Base-by-base conservation (phyloP, 352 stramenopile genomes). In the Globisporangium mamillatum region DNA sequence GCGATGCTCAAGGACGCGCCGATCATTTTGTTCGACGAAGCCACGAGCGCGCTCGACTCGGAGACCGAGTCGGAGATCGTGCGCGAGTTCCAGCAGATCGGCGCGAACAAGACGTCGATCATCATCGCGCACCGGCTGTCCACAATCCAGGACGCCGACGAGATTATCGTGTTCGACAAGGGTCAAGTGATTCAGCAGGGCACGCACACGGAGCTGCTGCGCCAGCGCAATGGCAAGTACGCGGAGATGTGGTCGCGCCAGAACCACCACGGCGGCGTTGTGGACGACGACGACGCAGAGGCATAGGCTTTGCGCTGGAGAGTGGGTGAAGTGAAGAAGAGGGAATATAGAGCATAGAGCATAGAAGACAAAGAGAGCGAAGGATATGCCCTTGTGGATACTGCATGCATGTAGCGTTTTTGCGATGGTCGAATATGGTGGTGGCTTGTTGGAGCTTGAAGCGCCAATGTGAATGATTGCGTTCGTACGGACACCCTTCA, bases 1-100 rank as follows among this genome's bases (percentile, higher is more conserved):
- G 94, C 93, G 44, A 93, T 99, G 67, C 80, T 98, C 36, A 99
- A 98, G 75, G 80, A 97, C 64, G 79, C 94, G 41, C 84, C 83
- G 20, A 90, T 92, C 59, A 60, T 92, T 55, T 65, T 92, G 27
- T 91, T 89, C 56, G 84, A 92, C 65, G 84, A 92, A 60, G 84
- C 83, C 4, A 92, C 84, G 6, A 89, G 76, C 36, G 84, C 88
- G 6, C 75, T 95, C 8, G 88, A 95, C 75, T 92, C 87, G 59
- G 75, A 90, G 68, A 95, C 88, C 34, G 89, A 96, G 71, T 81
- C 74, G 4, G 76, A 88, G 67, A 94, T 96, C 60, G 84, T 96
- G 72, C 75, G 82, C 24, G 83, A 92, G 72, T 88, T 96, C 72
- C 74, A 77, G 10, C 62, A 72, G 32, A 82, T 96, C 57, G 79